Percentiles rank a stretch among this genome's conserved stretches.
phyloP scores from a whole-genome alignment of 176 grass and related monocot species.

The Puya raimondii region DNA sequence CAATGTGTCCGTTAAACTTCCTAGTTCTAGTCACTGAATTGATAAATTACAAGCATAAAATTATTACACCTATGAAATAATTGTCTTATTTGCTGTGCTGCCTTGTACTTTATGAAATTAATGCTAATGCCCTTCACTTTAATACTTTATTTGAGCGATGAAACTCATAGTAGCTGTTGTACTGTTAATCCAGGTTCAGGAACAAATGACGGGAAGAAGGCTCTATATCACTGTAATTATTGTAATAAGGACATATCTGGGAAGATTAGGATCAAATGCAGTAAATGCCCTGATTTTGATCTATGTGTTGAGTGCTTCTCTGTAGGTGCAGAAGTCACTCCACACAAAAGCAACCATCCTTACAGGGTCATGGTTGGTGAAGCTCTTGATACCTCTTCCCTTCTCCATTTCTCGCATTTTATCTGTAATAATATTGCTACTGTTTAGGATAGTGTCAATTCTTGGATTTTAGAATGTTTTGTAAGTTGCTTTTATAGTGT shows the following conservation, averaged over 20 bases:
- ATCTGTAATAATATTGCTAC: not conserved
- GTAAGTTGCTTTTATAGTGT: not conserved
- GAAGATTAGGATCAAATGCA: constrained; percentile 96
- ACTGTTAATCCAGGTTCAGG: constrained; percentile 27
- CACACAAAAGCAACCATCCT: constrained; percentile 78
- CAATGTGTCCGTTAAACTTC: too few relatives aligned
- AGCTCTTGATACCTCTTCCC: not conserved
- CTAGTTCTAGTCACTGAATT: not conserved
- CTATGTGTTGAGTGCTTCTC: constrained; percentile 98
- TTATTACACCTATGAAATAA: too few relatives aligned
- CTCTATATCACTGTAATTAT: constrained; percentile 96
- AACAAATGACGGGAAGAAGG: constrained; percentile 79
- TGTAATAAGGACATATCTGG: constrained; percentile 99
- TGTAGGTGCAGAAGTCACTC: constrained; percentile 83
- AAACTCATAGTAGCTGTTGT: not conserved
- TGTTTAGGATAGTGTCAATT: not conserved
- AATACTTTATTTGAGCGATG: not conserved
- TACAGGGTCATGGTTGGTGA: constrained; percentile 92
- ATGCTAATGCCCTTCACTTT: not conserved
- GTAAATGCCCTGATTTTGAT: constrained; percentile 95
- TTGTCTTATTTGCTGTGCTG: not conserved
- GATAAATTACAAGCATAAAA: too few relatives aligned
- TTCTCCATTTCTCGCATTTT: constrained; percentile 11
- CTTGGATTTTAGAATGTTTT: not conserved
- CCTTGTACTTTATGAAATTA: not conserved